Percentiles rank a stretch among this genome's conserved stretches.
phyloP scores from a whole-genome alignment of 495 filamentous ascomycete genomes.

The Rhypophila decipiens region DNA sequence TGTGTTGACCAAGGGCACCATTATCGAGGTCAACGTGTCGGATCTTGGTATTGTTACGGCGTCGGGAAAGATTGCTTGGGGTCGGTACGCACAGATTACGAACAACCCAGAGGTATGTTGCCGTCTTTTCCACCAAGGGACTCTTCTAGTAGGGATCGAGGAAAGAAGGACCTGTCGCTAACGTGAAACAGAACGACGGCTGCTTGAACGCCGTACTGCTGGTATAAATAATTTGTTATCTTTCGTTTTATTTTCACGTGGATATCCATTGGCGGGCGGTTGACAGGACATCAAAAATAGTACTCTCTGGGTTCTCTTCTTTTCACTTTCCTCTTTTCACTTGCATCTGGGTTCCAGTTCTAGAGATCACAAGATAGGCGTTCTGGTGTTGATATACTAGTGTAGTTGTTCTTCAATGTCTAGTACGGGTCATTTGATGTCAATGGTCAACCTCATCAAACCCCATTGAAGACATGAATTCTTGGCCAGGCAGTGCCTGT shows the following conservation, averaged over 20 bases:
- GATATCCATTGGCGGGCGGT: too few relatives aligned
- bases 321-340: neutral
- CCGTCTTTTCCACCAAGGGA: too few relatives aligned
- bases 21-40: constrained; percentile 92
- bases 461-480: too few relatives aligned
- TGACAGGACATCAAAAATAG: neutral
- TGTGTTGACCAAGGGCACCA: constrained; percentile 88
- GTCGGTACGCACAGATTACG: constrained; percentile 63
- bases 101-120: constrained; percentile 57
- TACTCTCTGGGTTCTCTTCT: too few relatives aligned
- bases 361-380: neutral
- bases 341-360: neutral
- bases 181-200: constrained; percentile 30
- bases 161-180: too few relatives aligned
- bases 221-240: too few relatives aligned
- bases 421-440: too few relatives aligned
- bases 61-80: constrained; percentile 87
- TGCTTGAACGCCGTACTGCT: constrained; percentile 40
- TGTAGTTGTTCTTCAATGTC: too few relatives aligned
- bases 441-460: too few relatives aligned
- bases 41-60: constrained; percentile 91
- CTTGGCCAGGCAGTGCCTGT: too few relatives aligned
- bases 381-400: neutral
- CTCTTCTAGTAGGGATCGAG: too few relatives aligned
- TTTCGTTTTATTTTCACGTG: too few relatives aligned